phyloP scores from a whole-genome alignment of 2,329 filamentous ascomycete genomes.

The Epichloe coenophiala region DNA sequence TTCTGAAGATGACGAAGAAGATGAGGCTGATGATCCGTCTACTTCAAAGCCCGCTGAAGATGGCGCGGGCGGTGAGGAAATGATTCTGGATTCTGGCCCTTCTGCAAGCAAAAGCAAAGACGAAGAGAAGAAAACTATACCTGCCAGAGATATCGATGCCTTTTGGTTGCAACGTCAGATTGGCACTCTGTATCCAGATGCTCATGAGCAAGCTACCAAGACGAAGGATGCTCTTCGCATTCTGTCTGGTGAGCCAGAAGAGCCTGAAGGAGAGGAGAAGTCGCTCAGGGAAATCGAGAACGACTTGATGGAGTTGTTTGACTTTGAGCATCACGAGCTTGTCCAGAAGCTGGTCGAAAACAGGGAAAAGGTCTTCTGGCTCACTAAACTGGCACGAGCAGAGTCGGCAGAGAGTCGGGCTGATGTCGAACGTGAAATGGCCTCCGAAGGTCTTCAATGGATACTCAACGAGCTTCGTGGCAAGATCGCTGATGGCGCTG shows the following conservation, averaged over 20 bases:
- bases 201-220: conserved; percentile 87
- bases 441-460: conserved; percentile 69
- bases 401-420: conserved; percentile 65
- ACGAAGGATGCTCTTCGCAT: conserved; percentile 73
- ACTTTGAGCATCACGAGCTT: conserved; percentile 89
- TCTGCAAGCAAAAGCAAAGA: conserved; percentile 31
- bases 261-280: conserved; percentile 64
- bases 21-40: conserved; percentile 27
- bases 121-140: conserved; percentile 49
- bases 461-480: conserved; percentile 83
- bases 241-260: conserved; percentile 60
- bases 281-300: conserved; percentile 90
- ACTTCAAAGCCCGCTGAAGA: conserved; percentile 21
- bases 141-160: conserved; percentile 84
- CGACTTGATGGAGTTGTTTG: conserved; percentile 94
- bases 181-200: conserved; percentile 75
- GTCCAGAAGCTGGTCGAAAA: conserved; percentile 87
- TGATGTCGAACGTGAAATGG: conserved; percentile 80
- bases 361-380: conserved; percentile 89
- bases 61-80: conserved; percentile 57
- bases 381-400: conserved; percentile 71
- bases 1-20: conserved; percentile 65
- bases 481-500: conserved; percentile 45
- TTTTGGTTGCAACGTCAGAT: conserved; percentile 96
- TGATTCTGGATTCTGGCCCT: conserved; percentile 63